phyloP scores from a whole-genome alignment of 257 asterid species.

The Solanum habrochaites region DNA sequence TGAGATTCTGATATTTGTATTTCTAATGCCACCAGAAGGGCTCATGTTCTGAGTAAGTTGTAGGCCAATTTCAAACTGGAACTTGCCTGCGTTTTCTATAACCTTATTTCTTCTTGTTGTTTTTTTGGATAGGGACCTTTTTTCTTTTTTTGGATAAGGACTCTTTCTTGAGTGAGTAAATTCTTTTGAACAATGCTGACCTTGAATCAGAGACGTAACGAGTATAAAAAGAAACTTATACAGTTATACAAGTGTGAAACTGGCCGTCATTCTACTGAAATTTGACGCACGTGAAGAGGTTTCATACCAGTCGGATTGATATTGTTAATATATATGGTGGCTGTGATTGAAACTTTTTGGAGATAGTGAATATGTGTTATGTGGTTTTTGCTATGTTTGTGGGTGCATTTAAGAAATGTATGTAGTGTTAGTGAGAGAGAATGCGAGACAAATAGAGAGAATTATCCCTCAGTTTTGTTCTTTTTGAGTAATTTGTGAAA shows the following conservation, averaged over 20 bases:
- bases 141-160: neutral
- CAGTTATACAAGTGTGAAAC: neutral
- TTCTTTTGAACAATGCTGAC: neutral
- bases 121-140: neutral
- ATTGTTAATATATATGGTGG: neutral
- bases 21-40: neutral
- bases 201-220: neutral
- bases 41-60: neutral
- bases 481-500: neutral
- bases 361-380: neutral
- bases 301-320: neutral
- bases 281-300: neutral
- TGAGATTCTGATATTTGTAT: neutral
- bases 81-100: neutral
- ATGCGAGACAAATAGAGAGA: neutral
- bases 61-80: neutral
- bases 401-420: neutral
- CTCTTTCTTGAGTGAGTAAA: neutral
- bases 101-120: neutral
- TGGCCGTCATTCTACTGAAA: neutral
- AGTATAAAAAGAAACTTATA: neutral
- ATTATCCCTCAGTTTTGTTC: neutral
- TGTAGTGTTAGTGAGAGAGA: neutral
- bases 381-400: neutral
- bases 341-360: neutral